A percentile compares a stretch with the other conserved stretches of the same genome.
Evolutionary conservation across 192 early-diverging fungal genomes (phyloP).

Genomic region (Rhizoclosmatium sp.): DNA sequence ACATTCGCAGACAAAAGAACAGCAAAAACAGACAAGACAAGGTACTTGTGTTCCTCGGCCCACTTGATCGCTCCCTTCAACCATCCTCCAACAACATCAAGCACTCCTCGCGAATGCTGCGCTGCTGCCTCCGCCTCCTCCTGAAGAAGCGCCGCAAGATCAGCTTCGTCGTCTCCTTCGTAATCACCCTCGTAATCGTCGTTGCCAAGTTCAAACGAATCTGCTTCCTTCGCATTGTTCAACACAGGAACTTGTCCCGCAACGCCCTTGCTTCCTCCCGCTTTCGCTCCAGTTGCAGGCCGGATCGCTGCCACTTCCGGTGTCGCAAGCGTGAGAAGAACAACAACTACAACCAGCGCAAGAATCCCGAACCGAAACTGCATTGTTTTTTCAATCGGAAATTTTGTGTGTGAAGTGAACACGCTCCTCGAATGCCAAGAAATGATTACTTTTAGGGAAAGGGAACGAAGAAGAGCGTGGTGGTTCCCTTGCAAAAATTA

Average conservation of each 20-base stretch:
- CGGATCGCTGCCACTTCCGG: background rate
- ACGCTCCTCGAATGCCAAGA: too few species aligned
- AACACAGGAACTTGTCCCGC: background rate
- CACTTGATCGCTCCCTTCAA: background rate
- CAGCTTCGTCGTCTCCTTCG: slow-evolving; percentile 6
- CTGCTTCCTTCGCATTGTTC: background rate
- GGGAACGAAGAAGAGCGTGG: too few species aligned
- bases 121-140: background rate
- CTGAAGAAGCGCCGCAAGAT: background rate
- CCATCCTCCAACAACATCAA: background rate
- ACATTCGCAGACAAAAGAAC: slow-evolving; percentile 3
- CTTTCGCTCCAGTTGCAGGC: background rate
- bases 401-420: too few species aligned
- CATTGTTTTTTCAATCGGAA: too few species aligned
- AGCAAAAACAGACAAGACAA: background rate
- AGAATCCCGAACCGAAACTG: too few species aligned
- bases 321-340: background rate
- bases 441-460: too few species aligned
- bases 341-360: background rate
- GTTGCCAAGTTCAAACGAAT: background rate
- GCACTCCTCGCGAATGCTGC: background rate
- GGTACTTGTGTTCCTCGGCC: background rate
- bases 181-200: slow-evolving; percentile 19
- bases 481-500: too few species aligned
- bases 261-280: background rate